Evolutionary conservation across 495 filamentous ascomycete genomes (phyloP).

Genomic region (Trichoderma virens): DNA sequence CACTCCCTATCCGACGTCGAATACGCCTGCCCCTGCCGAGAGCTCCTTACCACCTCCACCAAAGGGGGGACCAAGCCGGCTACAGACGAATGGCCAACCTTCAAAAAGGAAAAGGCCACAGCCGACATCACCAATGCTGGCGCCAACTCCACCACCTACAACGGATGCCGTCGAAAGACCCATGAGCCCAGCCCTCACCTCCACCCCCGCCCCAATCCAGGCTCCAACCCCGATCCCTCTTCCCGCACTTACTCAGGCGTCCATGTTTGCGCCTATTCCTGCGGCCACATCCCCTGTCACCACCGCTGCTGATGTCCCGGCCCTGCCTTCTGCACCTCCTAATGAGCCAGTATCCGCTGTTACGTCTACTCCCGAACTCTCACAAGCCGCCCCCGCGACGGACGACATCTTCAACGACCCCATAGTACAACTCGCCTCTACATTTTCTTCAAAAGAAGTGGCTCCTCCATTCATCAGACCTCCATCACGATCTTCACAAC

Average conservation of each 20-base stretch:
- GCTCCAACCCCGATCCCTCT: not conserved
- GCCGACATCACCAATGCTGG: not conserved
- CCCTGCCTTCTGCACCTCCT: not conserved
- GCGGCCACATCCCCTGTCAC: not conserved
- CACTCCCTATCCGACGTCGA: constrained; percentile 1
- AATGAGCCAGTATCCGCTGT: not conserved
- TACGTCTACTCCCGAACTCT: not conserved
- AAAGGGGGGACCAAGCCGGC: not conserved
- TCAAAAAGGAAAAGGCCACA: constrained; percentile 1
- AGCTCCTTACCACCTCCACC: not conserved
- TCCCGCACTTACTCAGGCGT: not conserved
- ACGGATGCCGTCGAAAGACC: constrained; percentile 9
- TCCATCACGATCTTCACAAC: not conserved
- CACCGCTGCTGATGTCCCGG: not conserved
- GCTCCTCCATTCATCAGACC: not conserved
- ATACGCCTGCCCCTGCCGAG: not conserved
- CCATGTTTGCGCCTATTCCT: not conserved
- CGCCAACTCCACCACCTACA: constrained; percentile 11
- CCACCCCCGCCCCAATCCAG: not conserved
- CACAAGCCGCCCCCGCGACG: not conserved
- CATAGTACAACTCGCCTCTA: not conserved
- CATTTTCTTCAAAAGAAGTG: not conserved
- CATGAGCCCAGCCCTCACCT: not conserved
- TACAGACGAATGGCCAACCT: not conserved
- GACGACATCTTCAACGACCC: not conserved